Base-by-base conservation (phyloP, 495 filamentous ascomycete species). In the Neurospora tetrasperma region DNA sequence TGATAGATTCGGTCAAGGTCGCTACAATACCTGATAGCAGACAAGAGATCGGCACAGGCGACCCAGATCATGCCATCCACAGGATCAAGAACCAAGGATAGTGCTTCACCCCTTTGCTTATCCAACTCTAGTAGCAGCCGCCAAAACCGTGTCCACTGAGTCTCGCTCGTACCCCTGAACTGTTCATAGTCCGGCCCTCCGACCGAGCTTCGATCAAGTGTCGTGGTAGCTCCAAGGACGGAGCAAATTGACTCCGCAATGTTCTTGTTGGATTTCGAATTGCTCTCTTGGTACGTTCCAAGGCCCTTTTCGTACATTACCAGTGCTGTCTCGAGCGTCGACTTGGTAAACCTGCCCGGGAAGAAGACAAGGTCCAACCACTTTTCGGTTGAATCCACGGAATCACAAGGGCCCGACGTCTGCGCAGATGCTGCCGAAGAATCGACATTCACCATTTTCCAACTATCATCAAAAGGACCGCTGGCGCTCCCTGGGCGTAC, bases 91-190 rank as follows among this genome's bases (percentile, higher is more conserved):
- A 89, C 88, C 42, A 98, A 82, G 4, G 92, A 89, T 46, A 97
- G 79, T 3, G 90, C 88, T 77, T 97, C 93, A 7, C 91, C 90
- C 77, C 94, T 87, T 73, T 92, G 90, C 73, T 90, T 94, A 77
- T 99, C 92, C 31, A 99, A 86, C 78, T 98, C 94, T 14, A 89
- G 84, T 69, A 94, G 86, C 31, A 98, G 86, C 48, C 94, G 90
- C 83, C 92, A 96, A 81, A 96, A 96, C 62, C 93, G 87, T 54
- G 91, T 89, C 96, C 96, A 99, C 77, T 98, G 94, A 10, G 90
- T 84, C 78, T 94, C 89, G 48, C 90, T 90, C 41, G 91, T 89
- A 40, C 82, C 81, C 54, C 89, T 86, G 79, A 92, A 94, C 54
- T 90, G 87, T 16, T 89, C 85, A 73, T 92, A 92, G 73, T 96